Conservation (phyloP, 2,329 filamentous ascomycete species). For the Teratosphaeria pseudoeucalypti region DNA sequence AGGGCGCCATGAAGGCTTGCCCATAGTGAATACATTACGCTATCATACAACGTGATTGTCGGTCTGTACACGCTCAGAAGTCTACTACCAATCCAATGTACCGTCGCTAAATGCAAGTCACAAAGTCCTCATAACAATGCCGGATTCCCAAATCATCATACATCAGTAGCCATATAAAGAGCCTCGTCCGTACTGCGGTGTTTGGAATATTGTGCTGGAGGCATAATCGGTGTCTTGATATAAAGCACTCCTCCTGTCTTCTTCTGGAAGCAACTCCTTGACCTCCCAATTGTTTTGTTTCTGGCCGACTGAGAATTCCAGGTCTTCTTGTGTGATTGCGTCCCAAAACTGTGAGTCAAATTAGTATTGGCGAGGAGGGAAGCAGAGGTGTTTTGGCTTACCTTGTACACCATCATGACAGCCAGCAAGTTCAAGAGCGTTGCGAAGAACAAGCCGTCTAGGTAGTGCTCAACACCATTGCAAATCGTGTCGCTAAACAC, state of each 20-base stretch:
- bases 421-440: slow-evolving; percentile 86
- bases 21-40: neutral
- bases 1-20: neutral
- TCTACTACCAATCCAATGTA: neutral
- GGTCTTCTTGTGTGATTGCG: slow-evolving; percentile 93
- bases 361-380: neutral
- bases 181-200: neutral
- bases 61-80: neutral
- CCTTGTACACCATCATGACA: slow-evolving; percentile 99
- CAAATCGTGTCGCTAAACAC: slow-evolving; percentile 81
- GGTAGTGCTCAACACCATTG: slow-evolving; percentile 73
- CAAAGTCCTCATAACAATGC: neutral
- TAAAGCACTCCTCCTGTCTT: slow-evolving; percentile 9
- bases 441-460: slow-evolving; percentile 89
- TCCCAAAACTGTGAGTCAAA: slow-evolving; percentile 72
- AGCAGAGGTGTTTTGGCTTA: slow-evolving; percentile 25
- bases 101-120: neutral
- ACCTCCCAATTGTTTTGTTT: slow-evolving; percentile 98
- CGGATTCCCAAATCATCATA: neutral
- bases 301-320: slow-evolving; percentile 93
- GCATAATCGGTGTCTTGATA: slow-evolving; percentile 9
- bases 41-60: neutral
- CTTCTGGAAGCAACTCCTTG: slow-evolving; percentile 51
- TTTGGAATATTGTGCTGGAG: slow-evolving; percentile 3
- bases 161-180: slow-evolving; percentile 5